Base-by-base conservation (phyloP, 331 rosid genomes). In the Malus hybrid region DNA sequence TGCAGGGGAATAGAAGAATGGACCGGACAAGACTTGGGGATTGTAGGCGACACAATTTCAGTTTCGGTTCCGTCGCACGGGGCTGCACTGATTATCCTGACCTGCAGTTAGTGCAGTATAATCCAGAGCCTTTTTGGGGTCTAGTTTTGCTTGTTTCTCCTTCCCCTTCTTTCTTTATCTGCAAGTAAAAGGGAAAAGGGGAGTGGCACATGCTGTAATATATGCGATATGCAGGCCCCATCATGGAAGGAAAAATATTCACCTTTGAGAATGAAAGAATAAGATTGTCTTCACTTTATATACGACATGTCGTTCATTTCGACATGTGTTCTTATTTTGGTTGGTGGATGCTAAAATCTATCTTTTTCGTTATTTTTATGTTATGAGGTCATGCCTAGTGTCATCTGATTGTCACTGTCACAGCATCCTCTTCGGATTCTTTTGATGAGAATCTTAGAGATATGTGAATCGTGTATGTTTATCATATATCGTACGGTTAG, bases 1-100 rank as follows among this genome's bases (percentile, higher is more conserved):
- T 94, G 97, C 75, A 76, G 69, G 72, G 70, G 84, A 74, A 79
- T n/a, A 42, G 97, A 94, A 81, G 85, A 85, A 50, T 94, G 99
- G 99, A 86, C 82, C 65, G 89, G 90, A 78, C 72, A 44, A 70
- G 80, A 80, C 54, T 19, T 80, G 28, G 74, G 73, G 50, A 29
- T 77, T 15, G 84, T 81, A 48, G 54, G 73, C 4, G 79, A 79
- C 39, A 70, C 74, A 0, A 67, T 90, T 73, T 73, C 88, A 48
- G 61, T 72, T 3, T 74, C 82, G 4, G 96, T 90, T 39, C 84
- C 74, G 65, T 48, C n/a, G 31, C 97, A 87, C 77, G 97, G 90
- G 65, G 72, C 77, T 85, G 99, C 93, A 19, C 81, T 92, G 44
- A 81, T 94, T 79, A 85, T 84, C 72, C 85, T 92, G 50, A 5